Evolutionary conservation across 169 alveolate genomes (phyloP).

Genomic region (Theileria sp.): DNA sequence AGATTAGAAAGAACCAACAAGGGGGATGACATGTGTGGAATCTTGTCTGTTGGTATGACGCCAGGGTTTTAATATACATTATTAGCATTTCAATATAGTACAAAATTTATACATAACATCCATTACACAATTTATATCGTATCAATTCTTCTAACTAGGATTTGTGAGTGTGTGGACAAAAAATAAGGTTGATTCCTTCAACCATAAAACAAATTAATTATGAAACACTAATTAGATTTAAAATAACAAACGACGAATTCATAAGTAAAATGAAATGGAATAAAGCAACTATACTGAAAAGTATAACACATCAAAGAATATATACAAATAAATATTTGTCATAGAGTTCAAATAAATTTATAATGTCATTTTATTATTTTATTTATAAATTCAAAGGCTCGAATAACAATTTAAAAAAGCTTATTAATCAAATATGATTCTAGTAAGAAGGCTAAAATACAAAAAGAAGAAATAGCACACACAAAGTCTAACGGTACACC

Average conservation of each 20-base stretch:
- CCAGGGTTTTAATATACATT: slow-evolving; percentile 22
- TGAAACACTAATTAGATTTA: too few relatives aligned
- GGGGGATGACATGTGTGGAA: slow-evolving; percentile 51
- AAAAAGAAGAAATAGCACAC: background rate
- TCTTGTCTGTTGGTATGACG: slow-evolving; percentile 34
- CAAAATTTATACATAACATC: background rate
- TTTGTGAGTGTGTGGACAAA: background rate
- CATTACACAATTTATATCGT: background rate
- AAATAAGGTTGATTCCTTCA: background rate
- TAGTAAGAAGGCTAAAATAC: background rate
- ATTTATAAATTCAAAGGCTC: background rate
- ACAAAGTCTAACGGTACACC: background rate
- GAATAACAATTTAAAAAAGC: too few relatives aligned
- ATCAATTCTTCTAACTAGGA: background rate
- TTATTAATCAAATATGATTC: background rate
- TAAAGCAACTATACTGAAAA: too few relatives aligned
- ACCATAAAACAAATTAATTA: background rate
- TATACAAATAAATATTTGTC: background rate
- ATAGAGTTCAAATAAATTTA: background rate
- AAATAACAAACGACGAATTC: background rate
- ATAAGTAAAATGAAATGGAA: background rate
- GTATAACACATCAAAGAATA: background rate
- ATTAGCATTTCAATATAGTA: background rate
- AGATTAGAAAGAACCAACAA: slow-evolving; percentile 65
- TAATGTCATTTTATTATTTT: too few relatives aligned